A percentile compares a stretch with the other conserved stretches of the same genome.
phyloP scores from a whole-genome alignment of 2,329 filamentous ascomycete genomes.

The Pestalotiopsis sp. region DNA sequence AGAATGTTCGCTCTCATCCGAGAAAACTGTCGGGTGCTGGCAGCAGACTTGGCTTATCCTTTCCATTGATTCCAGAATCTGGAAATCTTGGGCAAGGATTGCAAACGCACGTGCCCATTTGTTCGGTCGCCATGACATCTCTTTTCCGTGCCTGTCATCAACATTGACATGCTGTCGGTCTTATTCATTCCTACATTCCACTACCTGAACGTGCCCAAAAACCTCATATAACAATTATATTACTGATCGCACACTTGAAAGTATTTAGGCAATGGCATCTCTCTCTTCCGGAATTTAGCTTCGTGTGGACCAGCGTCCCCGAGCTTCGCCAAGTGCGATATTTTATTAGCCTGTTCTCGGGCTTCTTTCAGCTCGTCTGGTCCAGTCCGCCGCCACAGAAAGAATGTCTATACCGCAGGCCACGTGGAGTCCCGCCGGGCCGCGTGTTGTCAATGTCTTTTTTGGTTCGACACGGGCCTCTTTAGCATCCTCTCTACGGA shows the following conservation, averaged over 20 bases:
- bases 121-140: background rate
- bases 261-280: background rate
- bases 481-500: background rate
- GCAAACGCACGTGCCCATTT: background rate
- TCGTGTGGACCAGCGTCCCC: background rate
- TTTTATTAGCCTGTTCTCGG: background rate
- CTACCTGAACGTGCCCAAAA: too few species aligned
- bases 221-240: too few species aligned
- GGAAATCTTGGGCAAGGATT: background rate
- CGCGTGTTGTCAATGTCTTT: background rate
- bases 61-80: background rate
- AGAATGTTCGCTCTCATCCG: conserved; percentile 1
- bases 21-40: background rate
- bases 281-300: background rate
- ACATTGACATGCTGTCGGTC: background rate
- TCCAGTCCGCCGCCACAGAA: background rate
- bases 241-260: too few species aligned
- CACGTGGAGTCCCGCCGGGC: background rate
- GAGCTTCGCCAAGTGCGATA: background rate
- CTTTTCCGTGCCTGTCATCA: background rate
- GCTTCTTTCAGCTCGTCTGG: background rate
- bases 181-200: background rate
- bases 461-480: background rate
- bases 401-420: background rate
- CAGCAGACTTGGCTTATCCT: background rate